These are phyloP conservation scores for Naganishia antarctica DNA, from an alignment of 768 basidiomycete species.

Conservation along the genomic window DNA sequence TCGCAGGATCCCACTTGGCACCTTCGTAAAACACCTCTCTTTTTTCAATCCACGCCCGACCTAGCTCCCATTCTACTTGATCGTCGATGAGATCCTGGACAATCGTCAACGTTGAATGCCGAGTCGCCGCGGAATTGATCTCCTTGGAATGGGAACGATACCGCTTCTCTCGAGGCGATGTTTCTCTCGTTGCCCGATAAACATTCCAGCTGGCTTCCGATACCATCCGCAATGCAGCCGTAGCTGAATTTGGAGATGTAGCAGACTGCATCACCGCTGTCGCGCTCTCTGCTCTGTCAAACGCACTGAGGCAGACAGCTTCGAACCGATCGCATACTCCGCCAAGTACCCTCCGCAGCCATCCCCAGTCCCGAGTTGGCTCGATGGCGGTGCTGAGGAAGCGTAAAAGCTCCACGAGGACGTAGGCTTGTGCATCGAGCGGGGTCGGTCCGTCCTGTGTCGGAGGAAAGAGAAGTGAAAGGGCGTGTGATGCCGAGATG, in stretches of 20 bases:
- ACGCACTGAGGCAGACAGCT: constrained; percentile 73
- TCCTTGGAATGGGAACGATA: not conserved
- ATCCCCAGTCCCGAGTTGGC: constrained; percentile 65
- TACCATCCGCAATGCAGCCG: constrained; percentile 66
- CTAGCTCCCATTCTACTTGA: constrained; percentile 74
- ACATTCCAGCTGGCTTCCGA: constrained; percentile 83
- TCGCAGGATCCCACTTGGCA: constrained; percentile 69
- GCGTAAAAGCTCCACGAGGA: constrained; percentile 65
- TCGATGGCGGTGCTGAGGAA: constrained; percentile 69
- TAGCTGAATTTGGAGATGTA: not conserved
- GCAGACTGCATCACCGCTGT: not conserved
- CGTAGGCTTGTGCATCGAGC: constrained; percentile 60
- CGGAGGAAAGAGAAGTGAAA: constrained; percentile 57
- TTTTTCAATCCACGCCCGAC: constrained; percentile 92
- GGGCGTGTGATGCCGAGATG: constrained; percentile 39
- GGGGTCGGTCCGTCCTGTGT: constrained; percentile 44
- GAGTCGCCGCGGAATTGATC: not conserved
- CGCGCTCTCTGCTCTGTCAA: constrained; percentile 64
- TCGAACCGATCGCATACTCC: constrained; percentile 84
- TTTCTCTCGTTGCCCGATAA: constrained; percentile 49
- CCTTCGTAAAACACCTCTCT: constrained; percentile 87
- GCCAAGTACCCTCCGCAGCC: constrained; percentile 62
- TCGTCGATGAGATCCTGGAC: constrained; percentile 11
- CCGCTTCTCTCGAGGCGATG: constrained; percentile 9
- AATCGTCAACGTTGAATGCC: not conserved